Evolutionary conservation across 73 alveolate genomes (phyloP), one percentile per base, ranked within the genome.

Genomic region (Paramecium pentaurelia): DNA sequence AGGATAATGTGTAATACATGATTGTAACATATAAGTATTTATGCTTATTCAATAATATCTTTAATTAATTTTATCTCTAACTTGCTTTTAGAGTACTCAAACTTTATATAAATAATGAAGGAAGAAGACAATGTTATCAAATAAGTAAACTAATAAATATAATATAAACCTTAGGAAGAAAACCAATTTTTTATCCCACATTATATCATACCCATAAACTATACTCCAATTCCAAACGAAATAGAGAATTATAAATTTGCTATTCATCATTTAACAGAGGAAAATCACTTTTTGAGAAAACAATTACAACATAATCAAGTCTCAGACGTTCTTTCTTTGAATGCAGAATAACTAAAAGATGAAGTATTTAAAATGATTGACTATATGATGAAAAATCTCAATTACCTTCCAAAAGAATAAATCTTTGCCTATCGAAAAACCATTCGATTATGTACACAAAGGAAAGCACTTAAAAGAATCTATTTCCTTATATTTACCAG

Each of bases 51-150:
- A 64, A 64, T 28, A 64, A 22, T 64, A 64, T 28, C 84, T 64
- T 64, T 64, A 64, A 64, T 64, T 64, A 64, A 64, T 64, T 64
- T 64, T 64, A 64, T 28, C 84, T 64, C 49, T 64, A 64, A 64
- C 45, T 64, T 64, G 49, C 51, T 64, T 40, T 64, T 64, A 64
- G 51, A 64, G 45, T 22, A 64, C 84, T 64, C 49, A 64, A 64
- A 28, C 84, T 64, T 64, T 54, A 18, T 54, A 54, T 54, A 54
- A 54, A 18, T 54, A 16, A 64, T 64, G 84, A 64, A 64, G 47
- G 84, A 64, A 34, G 51, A 64, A 34, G 84, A 28, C 49, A 64
- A 64, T 16, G 7, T 11, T 28, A 64, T 64, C 47, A 64, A 64
- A 64, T 28, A 64, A 64, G 45, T 64, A 64, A 34, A 6, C 51